These are phyloP conservation scores for Paecilomyces variotii DNA, from an alignment of 2,329 filamentous ascomycete species.

Conservation along the genomic window DNA sequence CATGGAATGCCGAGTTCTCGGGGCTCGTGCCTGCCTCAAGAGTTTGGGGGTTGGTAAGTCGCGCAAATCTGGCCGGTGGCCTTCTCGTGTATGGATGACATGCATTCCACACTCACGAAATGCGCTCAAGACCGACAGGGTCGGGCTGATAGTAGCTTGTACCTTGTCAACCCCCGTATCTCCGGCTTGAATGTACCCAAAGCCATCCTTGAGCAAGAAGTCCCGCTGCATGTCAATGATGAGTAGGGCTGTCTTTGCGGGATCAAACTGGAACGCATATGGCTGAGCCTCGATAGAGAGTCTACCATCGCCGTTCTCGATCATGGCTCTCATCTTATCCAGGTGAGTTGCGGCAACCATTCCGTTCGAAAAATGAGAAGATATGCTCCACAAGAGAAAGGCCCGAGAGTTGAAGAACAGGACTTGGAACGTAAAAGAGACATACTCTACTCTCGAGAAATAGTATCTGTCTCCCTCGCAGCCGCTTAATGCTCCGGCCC, in stretches of 20 bases:
- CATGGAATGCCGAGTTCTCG: slow-evolving; percentile 34
- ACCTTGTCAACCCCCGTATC: slow-evolving; percentile 18
- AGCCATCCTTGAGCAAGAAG: slow-evolving; percentile 43
- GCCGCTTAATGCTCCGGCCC: neutral
- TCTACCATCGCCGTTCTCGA: neutral
- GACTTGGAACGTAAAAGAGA: neutral
- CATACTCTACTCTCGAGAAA: neutral
- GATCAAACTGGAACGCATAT: slow-evolving; percentile 42
- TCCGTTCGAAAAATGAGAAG: neutral
- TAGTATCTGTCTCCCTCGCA: neutral
- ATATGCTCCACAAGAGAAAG: neutral
- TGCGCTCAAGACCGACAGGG: slow-evolving; percentile 35
- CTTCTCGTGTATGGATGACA: slow-evolving; percentile 44
- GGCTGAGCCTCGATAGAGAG: slow-evolving; percentile 27
- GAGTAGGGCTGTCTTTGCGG: slow-evolving; percentile 40
- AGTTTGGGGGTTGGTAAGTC: slow-evolving; percentile 47
- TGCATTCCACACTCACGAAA: slow-evolving; percentile 37
- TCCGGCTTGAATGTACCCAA: slow-evolving; percentile 45
- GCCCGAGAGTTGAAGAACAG: neutral
- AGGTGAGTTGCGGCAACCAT: slow-evolving; percentile 1
- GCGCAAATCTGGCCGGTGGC: slow-evolving; percentile 44
- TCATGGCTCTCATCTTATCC: slow-evolving; percentile 1
- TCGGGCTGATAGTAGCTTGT: slow-evolving; percentile 24
- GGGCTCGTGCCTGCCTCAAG: slow-evolving; percentile 42
- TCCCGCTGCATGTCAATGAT: slow-evolving; percentile 48